Conservation (phyloP, 2,329 filamentous ascomycete genomes). For the Onygena corvina region DNA sequence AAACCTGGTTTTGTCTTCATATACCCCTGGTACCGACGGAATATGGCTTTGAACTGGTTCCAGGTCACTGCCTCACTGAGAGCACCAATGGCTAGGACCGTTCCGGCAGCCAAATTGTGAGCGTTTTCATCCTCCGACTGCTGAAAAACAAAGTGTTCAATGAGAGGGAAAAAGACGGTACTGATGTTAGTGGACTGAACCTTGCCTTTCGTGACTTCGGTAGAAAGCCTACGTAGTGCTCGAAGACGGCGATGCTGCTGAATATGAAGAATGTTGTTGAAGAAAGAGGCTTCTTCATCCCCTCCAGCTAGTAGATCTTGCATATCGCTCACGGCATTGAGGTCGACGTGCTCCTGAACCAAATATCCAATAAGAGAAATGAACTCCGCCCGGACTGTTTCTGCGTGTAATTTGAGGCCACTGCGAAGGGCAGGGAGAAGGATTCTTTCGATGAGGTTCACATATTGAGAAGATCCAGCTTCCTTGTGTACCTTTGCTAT, state of each 20-base stretch:
- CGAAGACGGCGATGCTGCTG: constrained; percentile 76
- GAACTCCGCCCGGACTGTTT: constrained; percentile 73
- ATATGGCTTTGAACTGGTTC: constrained; percentile 75
- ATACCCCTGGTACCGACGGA: constrained; percentile 74
- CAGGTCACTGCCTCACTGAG: constrained; percentile 70
- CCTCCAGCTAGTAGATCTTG: constrained; percentile 54
- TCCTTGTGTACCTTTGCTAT: constrained; percentile 40
- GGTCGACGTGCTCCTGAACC: constrained; percentile 56
- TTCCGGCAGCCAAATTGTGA: constrained; percentile 74
- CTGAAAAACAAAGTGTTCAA: constrained; percentile 90
- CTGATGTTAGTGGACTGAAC: constrained; percentile 67
- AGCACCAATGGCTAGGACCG: constrained; percentile 65
- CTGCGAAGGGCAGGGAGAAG: constrained; percentile 65
- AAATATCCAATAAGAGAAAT: constrained; percentile 68
- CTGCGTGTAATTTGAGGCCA: constrained; percentile 65
- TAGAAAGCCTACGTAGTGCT: constrained; percentile 64
- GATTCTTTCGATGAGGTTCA: constrained; percentile 50
- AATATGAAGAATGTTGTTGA: constrained; percentile 82
- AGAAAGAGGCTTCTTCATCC: constrained; percentile 77
- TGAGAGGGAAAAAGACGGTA: constrained; percentile 76
- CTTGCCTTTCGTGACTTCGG: constrained; percentile 50
- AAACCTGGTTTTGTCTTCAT: constrained; percentile 67
- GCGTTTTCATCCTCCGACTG: constrained; percentile 63
- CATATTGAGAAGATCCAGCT: constrained; percentile 36
- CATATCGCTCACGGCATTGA: constrained; percentile 63